Base-by-base conservation (phyloP, 805 yeast genomes). In the Ogataea degrootiae region DNA sequence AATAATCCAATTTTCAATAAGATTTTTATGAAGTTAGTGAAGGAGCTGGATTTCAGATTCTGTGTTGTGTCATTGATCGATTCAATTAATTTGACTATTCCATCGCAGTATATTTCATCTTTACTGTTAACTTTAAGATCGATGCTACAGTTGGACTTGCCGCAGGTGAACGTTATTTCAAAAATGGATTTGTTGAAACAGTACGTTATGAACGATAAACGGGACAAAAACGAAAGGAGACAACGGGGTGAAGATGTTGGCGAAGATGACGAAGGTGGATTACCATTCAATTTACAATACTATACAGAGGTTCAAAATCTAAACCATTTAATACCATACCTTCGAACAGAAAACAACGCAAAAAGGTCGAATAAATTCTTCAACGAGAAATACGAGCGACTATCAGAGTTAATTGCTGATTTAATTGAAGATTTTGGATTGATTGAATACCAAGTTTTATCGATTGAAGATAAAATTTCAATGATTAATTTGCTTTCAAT, bases 221-320 rank as follows among this genome's bases (percentile, higher is more conserved):
- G 56, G 15, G 54, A 57, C 16, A 50, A 46, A 37, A 37, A 39
- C 14, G 59, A 57, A 46, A 52, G 53, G 37, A 39, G 42, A n/a
- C 55, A 56, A 34, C 45, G 54, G 35, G 51, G 50, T 6, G 54
- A 50, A 26, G 44, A 21, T 2, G 48, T 42, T 15, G 46, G 45
- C 5, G 52, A 6, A 26, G 31, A 47, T 14, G 43, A 46, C 17
- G 54, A 87, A 58, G 97, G 96, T 0, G 80, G 80, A 31, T 66
- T 94, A 39, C 94, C 97, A 0, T 88, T 92, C 63, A 76, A 78
- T 40, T 71, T 94, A 44, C 92, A 90, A 49, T 94, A 76, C 61
- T 94, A 94, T 63, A 88, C 97, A 0, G 96, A 94, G 50, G 98
- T 86, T 1, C 96, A 92, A 61, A 96, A 94, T 56, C 67, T 94